Conservation (phyloP, 495 filamentous ascomycete genomes). For the Barbatosphaeria neglecta region DNA sequence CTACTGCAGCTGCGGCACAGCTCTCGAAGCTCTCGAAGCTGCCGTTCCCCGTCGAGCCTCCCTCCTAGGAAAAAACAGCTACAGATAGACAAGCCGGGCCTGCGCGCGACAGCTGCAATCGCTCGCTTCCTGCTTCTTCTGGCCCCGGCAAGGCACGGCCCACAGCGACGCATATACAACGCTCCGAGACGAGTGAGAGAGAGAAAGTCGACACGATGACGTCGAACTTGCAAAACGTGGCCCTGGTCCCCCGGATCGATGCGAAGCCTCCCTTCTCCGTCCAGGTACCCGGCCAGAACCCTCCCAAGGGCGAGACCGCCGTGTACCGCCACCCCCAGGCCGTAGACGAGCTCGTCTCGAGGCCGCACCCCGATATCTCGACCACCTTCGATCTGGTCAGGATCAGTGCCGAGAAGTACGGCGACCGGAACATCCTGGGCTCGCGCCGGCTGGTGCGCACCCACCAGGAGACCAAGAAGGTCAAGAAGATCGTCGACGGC, state of each 20-base stretch:
- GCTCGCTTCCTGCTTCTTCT: too few relatives aligned
- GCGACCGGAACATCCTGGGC: slow-evolving; percentile 79
- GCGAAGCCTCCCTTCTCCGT: slow-evolving; percentile 62
- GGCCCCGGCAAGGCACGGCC: too few relatives aligned
- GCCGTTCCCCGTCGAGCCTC: too few relatives aligned
- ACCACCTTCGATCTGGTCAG: slow-evolving; percentile 83
- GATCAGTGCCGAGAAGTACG: slow-evolving; percentile 65
- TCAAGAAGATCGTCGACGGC: slow-evolving; percentile 93
- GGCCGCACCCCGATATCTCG: slow-evolving; percentile 46
- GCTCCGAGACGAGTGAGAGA: too few relatives aligned
- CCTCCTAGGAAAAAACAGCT: too few relatives aligned
- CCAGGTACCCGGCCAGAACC: slow-evolving; percentile 60
- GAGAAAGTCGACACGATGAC: not conserved
- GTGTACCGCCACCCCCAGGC: slow-evolving; percentile 67
- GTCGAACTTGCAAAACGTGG: slow-evolving; percentile 37
- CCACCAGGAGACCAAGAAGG: slow-evolving; percentile 87
- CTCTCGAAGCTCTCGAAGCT: too few relatives aligned
- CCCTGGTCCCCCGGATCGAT: slow-evolving; percentile 53
- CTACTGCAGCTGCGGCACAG: too few relatives aligned
- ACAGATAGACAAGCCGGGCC: too few relatives aligned
- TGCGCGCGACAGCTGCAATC: too few relatives aligned
- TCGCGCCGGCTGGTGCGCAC: slow-evolving; percentile 69
- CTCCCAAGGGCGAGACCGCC: slow-evolving; percentile 78
- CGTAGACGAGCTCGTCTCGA: slow-evolving; percentile 56
- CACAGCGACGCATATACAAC: too few relatives aligned